A percentile compares a stretch with the other conserved stretches of the same genome.
These are phyloP conservation scores for Saccharum hybrid DNA, from an alignment of 202 grass and related monocot species.

Conservation along the genomic window DNA sequence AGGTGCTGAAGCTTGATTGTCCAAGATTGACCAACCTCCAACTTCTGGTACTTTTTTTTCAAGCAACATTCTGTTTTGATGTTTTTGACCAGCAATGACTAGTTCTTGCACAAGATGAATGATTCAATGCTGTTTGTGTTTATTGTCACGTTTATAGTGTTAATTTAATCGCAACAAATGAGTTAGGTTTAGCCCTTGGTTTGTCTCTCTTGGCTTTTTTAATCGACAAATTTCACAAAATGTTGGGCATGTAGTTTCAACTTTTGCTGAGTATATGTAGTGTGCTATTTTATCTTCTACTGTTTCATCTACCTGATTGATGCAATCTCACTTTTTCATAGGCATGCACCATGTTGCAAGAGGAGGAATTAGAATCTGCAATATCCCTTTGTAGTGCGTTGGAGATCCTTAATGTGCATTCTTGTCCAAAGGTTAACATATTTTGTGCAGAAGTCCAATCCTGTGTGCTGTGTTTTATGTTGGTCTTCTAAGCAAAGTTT, in stretches of 20 bases:
- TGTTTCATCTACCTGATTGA: conserved; percentile 16
- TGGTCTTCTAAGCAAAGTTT: conserved; percentile 1
- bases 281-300: neutral
- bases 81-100: neutral
- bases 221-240: neutral
- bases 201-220: neutral
- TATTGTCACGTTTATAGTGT: neutral
- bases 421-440: conserved; percentile 66
- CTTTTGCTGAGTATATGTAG: neutral
- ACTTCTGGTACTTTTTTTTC: conserved; percentile 66
- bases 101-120: neutral
- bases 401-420: conserved; percentile 89
- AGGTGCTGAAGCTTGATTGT: conserved; percentile 94
- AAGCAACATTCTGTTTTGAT: conserved; percentile 20
- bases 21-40: conserved; percentile 85
- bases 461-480: neutral
- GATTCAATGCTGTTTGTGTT: neutral
- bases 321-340: conserved; percentile 43
- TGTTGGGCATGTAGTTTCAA: neutral
- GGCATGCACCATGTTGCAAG: conserved; percentile 89
- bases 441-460: conserved; percentile 6
- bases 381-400: conserved; percentile 66
- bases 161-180: neutral
- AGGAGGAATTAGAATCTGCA: conserved; percentile 86
- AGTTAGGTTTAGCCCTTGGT: neutral